Percentiles rank a stretch among this genome's conserved stretches.
Evolutionary conservation across 768 basidiomycete genomes (phyloP).

Genomic region (Lactarius psammicola): DNA sequence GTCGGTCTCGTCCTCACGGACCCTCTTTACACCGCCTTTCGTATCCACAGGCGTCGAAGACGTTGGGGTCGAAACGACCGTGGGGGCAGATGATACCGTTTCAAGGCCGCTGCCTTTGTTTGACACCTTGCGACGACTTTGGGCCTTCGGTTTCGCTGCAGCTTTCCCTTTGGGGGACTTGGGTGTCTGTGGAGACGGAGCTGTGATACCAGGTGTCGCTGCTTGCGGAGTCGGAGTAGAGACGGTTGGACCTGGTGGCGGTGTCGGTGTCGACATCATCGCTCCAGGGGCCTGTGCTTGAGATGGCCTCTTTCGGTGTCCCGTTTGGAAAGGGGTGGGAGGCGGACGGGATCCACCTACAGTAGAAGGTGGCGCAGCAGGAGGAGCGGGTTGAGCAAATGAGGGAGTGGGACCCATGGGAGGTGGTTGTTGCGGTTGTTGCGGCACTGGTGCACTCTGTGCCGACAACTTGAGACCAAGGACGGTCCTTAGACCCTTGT

Average conservation of each 20-base stretch:
- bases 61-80: conserved; percentile 8
- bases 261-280: conserved; percentile 20
- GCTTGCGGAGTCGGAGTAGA: conserved; percentile 27
- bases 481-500: conserved; percentile 16
- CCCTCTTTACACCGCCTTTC: conserved; percentile 42
- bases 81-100: conserved; percentile 25
- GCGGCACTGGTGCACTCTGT: conserved; percentile 3
- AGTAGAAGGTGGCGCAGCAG: neutral
- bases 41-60: conserved; percentile 28
- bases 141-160: conserved; percentile 45
- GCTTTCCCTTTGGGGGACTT: conserved; percentile 69
- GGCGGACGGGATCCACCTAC: conserved; percentile 7
- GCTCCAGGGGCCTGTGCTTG: conserved; percentile 9
- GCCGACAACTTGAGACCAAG: neutral
- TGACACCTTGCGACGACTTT: conserved; percentile 36
- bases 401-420: neutral
- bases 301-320: conserved; percentile 24
- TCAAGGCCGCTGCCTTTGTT: conserved; percentile 27
- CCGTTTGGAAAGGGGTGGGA: conserved; percentile 1
- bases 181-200: conserved; percentile 36
- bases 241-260: conserved; percentile 10
- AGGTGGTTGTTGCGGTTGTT: conserved; percentile 18
- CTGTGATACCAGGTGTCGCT: conserved; percentile 23
- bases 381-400: conserved; percentile 3
- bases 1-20: conserved; percentile 50